Base-by-base conservation (phyloP, 139 green algal species). In the Chlamydomonas schloesseri region DNA sequence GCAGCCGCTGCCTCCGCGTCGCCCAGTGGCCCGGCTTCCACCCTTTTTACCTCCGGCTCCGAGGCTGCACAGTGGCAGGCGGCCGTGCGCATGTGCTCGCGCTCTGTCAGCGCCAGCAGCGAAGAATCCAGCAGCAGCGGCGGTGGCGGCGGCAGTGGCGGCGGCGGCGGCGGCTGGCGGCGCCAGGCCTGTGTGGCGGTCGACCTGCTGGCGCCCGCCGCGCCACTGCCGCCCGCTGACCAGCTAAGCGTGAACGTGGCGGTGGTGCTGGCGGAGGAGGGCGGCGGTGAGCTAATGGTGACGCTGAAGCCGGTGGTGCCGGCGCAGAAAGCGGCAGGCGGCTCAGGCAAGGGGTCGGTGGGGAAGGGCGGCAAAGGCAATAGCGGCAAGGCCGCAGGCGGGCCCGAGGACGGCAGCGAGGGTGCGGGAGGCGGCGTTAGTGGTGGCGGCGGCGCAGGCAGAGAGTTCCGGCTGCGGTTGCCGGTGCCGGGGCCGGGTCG, bases 381-480 rank as follows among this genome's bases (percentile, higher is more conserved):
- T 50, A 8, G 62, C 17, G 62, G 62, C 26, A 34, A 69, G 62
- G 55, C 9, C 2, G 55, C 55, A 23, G 55, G 8, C 21, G 55
- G 55, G n/a, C n/a, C n/a, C 18, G 55, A 11, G 20, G 55, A 24
- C 55, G 55, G 55, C 13, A 15, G 53, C 53, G 15, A 58, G 55
- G 55, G 6, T 2, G 60, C 24, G 60, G 60, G 2, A n/a, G 24
- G 60, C 2, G 60, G 23, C 60, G 18, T 2, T 9, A 21, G 75
- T 3, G 1, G 58, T 20, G 42, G 36, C 36, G 34, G 77, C 42
- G 10, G 75, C 26, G 67, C 33, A 47, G 36, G 58, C n/a, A n/a
- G 50, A 29, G 36, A 75, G 17, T 81, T 82, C 20, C 6, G 6
- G 2, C 57, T 89, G 62, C 37, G 37, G 85, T 58, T 89, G 70